These are phyloP conservation scores for Naganishia kalamii DNA, from an alignment of 768 basidiomycete genomes.

Conservation along the genomic window DNA sequence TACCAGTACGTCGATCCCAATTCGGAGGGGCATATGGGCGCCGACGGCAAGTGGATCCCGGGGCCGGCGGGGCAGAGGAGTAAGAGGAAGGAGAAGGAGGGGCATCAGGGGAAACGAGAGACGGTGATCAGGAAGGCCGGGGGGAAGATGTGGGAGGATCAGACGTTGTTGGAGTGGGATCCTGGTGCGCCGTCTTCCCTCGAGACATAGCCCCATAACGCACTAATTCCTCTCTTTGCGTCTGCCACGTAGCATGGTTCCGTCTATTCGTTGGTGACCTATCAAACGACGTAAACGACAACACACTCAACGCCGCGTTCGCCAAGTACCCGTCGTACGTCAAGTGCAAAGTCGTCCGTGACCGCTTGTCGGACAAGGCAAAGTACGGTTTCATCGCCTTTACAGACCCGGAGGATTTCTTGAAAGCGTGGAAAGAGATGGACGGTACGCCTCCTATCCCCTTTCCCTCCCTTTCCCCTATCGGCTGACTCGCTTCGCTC, in stretches of 20 bases:
- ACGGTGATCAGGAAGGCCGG: slow-evolving; percentile 93
- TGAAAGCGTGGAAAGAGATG: slow-evolving; percentile 99
- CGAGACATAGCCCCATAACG: no score
- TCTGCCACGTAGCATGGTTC: slow-evolving; percentile 69
- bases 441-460: slow-evolving; percentile 61
- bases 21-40: neutral
- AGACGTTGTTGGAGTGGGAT: slow-evolving; percentile 94
- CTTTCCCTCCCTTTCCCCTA: neutral
- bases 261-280: slow-evolving; percentile 94
- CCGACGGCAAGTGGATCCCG: slow-evolving; percentile 14
- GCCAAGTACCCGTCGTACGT: slow-evolving; percentile 86
- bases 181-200: slow-evolving; percentile 60
- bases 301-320: slow-evolving; percentile 86
- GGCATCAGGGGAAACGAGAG: slow-evolving; percentile 57
- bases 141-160: slow-evolving; percentile 97
- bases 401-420: slow-evolving; percentile 94
- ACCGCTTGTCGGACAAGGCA: slow-evolving; percentile 68
- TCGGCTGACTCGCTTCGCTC: neutral
- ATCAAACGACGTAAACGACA: slow-evolving; percentile 96
- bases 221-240: neutral
- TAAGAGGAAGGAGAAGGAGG: slow-evolving; percentile 4
- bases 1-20: slow-evolving; percentile 23
- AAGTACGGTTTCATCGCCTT: slow-evolving; percentile 97
- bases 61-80: neutral
- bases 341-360: slow-evolving; percentile 91